Conservation (phyloP, 2,329 filamentous ascomycete genomes). For the Ilyonectria destructans region DNA sequence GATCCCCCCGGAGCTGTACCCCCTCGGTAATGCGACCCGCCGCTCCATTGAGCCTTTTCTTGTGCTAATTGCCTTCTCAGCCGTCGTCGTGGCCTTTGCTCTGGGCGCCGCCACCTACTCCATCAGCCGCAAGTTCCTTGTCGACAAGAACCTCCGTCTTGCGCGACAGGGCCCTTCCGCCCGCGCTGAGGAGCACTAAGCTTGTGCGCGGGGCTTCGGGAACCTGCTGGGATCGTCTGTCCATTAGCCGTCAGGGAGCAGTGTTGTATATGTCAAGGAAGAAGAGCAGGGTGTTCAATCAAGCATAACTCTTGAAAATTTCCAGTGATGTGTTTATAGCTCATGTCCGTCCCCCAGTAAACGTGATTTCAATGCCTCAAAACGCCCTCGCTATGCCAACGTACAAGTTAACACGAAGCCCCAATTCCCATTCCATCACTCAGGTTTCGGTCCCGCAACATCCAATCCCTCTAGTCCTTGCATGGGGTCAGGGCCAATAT, state of each 20-base stretch:
- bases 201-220: conserved; percentile 28
- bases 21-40: conserved; percentile 78
- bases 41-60: conserved; percentile 37
- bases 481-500: conserved; percentile 87
- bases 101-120: conserved; percentile 88
- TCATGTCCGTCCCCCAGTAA: conserved; percentile 40
- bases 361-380: conserved; percentile 45
- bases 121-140: conserved; percentile 83
- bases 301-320: conserved; percentile 46
- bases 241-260: conserved; percentile 38
- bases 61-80: conserved; percentile 63
- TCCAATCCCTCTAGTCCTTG: conserved; percentile 94
- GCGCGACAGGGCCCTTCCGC: conserved; percentile 75
- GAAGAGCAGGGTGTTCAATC: conserved; percentile 46
- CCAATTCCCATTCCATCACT: conserved; percentile 58
- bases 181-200: conserved; percentile 56
- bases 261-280: conserved; percentile 49
- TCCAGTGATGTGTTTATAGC: conserved; percentile 47
- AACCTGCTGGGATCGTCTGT: conserved; percentile 39
- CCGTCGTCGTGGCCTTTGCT: conserved; percentile 90
- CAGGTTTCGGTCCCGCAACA: conserved; percentile 90
- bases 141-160: conserved; percentile 95
- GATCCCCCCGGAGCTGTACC: conserved; percentile 94
- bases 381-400: conserved; percentile 66
- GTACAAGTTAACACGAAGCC: conserved; percentile 43